Base-by-base conservation (phyloP, 1,284 basidiomycete genomes). In the Sphagnurus paluster region DNA sequence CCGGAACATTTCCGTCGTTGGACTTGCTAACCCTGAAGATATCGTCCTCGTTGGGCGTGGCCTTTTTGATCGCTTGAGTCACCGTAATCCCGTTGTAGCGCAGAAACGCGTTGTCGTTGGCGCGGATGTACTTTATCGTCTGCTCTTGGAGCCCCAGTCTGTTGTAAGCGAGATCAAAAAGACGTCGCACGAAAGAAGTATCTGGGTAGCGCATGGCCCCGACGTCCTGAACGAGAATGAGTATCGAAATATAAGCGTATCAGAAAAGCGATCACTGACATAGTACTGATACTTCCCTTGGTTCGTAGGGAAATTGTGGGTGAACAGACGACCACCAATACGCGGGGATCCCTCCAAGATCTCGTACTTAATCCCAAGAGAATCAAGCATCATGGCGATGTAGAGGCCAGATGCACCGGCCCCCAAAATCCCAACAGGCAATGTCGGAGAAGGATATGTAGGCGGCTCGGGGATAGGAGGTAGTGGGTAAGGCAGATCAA, bases 261-360 rank as follows among this genome's bases (percentile, higher is more conserved):
- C 3, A 3, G 10, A 21, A 36, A 29, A 60, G 55, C n/a, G 14
- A 44, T 9, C n/a, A 54, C 48, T 49, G 45, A 48, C 58, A 43
- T 53, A 55, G 49, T 64, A 52, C 42, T 56, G 46, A 47, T 53
- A 54, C n/a, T 49, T 45, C 3, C 55, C 57, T 10, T 44, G 38
- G 23, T 49, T 19, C 4, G 55, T 47, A 26, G 54, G 49, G 51
- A 67, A 67, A 14, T 55, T 48, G 36, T 67, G 54, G 3, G 71
- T 72, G 44, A 52, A 66, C 19, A 70, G 49, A 11, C 70, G 58
- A 13, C 71, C 71, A 3, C 71, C 71, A 20, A 58, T 42, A 17
- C 64, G 63, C 14, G 55, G 53, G n/a, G 52, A 54, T 4, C 58
- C 65, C 45, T 71, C 69, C n/a, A 68, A 29, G 32, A 71, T 63